Evolutionary conservation across 768 basidiomycete genomes (phyloP).

Genomic region (Suillus tomentosus): DNA sequence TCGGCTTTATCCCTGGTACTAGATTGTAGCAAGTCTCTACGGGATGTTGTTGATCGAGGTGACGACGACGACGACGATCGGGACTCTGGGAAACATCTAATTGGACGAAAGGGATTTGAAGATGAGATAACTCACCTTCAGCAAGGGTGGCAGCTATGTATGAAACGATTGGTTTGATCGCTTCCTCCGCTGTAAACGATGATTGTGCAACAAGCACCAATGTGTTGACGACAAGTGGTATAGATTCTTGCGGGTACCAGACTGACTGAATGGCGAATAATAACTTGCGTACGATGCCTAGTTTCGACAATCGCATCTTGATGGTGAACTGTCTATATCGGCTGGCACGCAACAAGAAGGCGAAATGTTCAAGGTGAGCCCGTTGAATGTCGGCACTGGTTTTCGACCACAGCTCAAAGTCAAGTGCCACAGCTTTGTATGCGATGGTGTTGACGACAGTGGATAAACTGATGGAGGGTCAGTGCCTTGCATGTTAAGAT

Average conservation of each 20-base stretch:
- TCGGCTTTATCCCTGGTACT: slow-evolving; percentile 61
- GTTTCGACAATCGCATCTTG: slow-evolving; percentile 69
- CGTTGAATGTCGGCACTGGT: slow-evolving; percentile 73
- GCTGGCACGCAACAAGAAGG: slow-evolving; percentile 69
- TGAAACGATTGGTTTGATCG: slow-evolving; percentile 83
- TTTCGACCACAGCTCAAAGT: slow-evolving; percentile 88
- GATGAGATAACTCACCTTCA: slow-evolving; percentile 46
- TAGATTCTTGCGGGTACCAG: slow-evolving; percentile 61
- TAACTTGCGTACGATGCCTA: slow-evolving; percentile 70
- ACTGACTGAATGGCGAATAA: slow-evolving; percentile 82
- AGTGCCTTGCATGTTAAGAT: background rate
- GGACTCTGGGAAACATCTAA: slow-evolving; percentile 7
- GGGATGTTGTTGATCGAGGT: slow-evolving; percentile 14
- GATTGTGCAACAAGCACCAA: slow-evolving; percentile 62
- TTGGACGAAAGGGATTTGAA: background rate
- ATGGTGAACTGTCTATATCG: slow-evolving; percentile 78
- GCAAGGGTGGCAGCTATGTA: slow-evolving; percentile 83
- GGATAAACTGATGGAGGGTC: slow-evolving; percentile 56
- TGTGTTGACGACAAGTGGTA: slow-evolving; percentile 55
- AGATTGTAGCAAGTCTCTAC: slow-evolving; percentile 7
- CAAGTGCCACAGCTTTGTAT: slow-evolving; percentile 81
- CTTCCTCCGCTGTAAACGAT: slow-evolving; percentile 70
- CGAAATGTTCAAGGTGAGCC: slow-evolving; percentile 80
- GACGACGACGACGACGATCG: slow-evolving; percentile 17
- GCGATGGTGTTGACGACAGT: slow-evolving; percentile 82